Evolutionary conservation across 2,329 filamentous ascomycete species (phyloP).

Genomic region (Colletotrichum scovillei): DNA sequence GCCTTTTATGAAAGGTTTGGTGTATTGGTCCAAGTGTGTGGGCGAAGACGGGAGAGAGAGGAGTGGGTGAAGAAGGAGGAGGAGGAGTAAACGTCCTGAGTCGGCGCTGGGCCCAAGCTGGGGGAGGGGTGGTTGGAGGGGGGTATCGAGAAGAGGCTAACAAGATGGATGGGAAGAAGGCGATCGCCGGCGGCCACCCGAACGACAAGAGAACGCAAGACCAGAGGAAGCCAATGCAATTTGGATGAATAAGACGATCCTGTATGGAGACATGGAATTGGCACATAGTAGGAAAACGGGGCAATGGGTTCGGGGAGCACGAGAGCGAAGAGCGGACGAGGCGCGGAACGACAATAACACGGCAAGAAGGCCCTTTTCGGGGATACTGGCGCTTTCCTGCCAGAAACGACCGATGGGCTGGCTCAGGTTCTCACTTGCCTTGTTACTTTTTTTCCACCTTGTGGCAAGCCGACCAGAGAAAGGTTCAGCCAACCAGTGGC

Average conservation of each 20-base stretch:
- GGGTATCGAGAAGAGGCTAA: background rate
- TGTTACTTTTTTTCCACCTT: background rate
- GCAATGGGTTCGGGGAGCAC: constrained; percentile 8
- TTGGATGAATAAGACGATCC: constrained; percentile 26
- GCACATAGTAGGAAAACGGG: constrained; percentile 1
- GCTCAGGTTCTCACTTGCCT: background rate
- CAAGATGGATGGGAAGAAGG: background rate
- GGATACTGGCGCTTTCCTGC: background rate
- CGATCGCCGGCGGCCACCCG: constrained; percentile 22
- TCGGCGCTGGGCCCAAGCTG: constrained; percentile 30
- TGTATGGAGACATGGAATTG: constrained; percentile 17
- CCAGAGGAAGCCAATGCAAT: constrained; percentile 20
- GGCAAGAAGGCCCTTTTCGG: constrained; percentile 16
- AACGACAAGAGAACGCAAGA: constrained; percentile 2
- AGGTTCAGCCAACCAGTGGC: background rate
- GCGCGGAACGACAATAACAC: constrained; percentile 2
- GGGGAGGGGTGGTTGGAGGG: constrained; percentile 23
- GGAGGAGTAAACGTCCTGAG: constrained; percentile 30
- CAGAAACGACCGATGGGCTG: background rate
- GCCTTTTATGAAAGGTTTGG: constrained; percentile 33
- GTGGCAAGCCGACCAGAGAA: constrained; percentile 7
- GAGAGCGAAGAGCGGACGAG: background rate
- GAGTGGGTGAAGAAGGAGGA: constrained; percentile 18
- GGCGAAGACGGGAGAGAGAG: constrained; percentile 14
- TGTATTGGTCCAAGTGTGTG: constrained; percentile 20